Conservation (phyloP, 2,329 filamentous ascomycete genomes). For the Mycosphaerella sp. region DNA sequence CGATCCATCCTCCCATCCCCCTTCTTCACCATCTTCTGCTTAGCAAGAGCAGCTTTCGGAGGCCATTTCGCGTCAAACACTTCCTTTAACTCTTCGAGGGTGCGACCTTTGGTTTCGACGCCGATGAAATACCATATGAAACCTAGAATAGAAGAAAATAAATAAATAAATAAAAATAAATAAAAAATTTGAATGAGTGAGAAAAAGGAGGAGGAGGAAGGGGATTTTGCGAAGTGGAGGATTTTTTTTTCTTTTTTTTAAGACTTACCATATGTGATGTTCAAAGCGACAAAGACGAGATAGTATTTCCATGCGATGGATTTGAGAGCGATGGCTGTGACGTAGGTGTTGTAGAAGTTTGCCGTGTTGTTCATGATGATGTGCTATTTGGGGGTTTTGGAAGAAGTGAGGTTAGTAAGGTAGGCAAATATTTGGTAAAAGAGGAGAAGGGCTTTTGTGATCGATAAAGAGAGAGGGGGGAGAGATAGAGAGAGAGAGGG, state of each 20-base stretch:
- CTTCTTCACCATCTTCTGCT: constrained; percentile 8
- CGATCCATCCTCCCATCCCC: not conserved
- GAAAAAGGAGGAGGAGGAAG: no score
- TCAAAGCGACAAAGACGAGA: constrained; percentile 8
- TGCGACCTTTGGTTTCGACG: constrained; percentile 26
- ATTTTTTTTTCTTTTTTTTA: no score
- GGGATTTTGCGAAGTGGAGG: no score
- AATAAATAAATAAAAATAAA: no score
- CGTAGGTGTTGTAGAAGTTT: constrained; percentile 12
- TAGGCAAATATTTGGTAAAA: no score
- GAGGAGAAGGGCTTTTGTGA: no score
- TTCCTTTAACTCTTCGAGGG: constrained; percentile 23
- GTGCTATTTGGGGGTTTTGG: no score
- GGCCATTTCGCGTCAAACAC: constrained; percentile 26
- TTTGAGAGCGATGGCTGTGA: constrained; percentile 6
- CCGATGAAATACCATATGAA: constrained; percentile 31
- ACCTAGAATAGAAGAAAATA: not conserved
- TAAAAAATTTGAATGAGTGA: no score
- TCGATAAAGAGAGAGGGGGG: not conserved
- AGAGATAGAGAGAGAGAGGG: no score
- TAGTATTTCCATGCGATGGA: constrained; percentile 11
- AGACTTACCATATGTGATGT: constrained; percentile 1
- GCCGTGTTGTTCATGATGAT: constrained; percentile 12
- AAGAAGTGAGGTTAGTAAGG: no score
- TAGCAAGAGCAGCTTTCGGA: constrained; percentile 1